phyloP scores from a whole-genome alignment of 2,329 filamentous ascomycete species.

The Pseudogymnoascus sp. region DNA sequence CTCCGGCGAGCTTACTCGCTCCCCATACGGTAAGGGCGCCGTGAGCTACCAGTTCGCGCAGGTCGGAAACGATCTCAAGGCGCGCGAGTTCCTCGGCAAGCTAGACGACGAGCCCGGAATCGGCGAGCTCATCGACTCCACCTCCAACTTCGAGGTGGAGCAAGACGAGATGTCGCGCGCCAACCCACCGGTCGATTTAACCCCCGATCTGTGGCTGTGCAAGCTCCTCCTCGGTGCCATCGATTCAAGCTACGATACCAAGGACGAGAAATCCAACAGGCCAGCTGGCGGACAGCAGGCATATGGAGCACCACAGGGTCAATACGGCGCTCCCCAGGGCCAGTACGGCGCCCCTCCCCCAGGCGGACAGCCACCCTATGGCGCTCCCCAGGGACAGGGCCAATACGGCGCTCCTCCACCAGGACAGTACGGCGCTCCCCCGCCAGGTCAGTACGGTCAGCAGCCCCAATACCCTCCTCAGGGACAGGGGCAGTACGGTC shows the following conservation, averaged over 20 bases:
- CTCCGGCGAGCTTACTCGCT: conserved; percentile 41
- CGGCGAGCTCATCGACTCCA: conserved; percentile 58
- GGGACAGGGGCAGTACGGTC: conserved; percentile 24
- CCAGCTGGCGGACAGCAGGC: conserved; percentile 16
- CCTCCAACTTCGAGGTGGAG: conserved; percentile 63
- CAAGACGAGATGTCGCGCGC: conserved; percentile 58
- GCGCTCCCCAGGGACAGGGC: conserved; percentile 19
- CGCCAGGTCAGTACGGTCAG: neutral
- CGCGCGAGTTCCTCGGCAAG: conserved; percentile 54
- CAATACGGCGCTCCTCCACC: conserved; percentile 29
- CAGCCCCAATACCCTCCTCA: conserved; percentile 22
- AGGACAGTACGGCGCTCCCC: conserved; percentile 26
- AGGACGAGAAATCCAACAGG: conserved; percentile 50
- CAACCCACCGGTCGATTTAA: conserved; percentile 54
- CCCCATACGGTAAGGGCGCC: conserved; percentile 48
- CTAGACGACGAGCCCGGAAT: conserved; percentile 58
- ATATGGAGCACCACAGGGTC: conserved; percentile 23
- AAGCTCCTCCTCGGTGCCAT: conserved; percentile 63
- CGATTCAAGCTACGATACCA: conserved; percentile 57
- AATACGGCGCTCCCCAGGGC: conserved; percentile 29
- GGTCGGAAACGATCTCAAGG: conserved; percentile 59
- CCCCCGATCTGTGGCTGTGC: conserved; percentile 54
- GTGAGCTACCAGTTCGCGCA: conserved; percentile 63
- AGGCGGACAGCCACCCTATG: conserved; percentile 21
- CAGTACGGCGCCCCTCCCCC: conserved; percentile 24